These are phyloP conservation scores for Komagataella pseudopastoris DNA, from an alignment of 805 yeast genomes.

Conservation along the genomic window DNA sequence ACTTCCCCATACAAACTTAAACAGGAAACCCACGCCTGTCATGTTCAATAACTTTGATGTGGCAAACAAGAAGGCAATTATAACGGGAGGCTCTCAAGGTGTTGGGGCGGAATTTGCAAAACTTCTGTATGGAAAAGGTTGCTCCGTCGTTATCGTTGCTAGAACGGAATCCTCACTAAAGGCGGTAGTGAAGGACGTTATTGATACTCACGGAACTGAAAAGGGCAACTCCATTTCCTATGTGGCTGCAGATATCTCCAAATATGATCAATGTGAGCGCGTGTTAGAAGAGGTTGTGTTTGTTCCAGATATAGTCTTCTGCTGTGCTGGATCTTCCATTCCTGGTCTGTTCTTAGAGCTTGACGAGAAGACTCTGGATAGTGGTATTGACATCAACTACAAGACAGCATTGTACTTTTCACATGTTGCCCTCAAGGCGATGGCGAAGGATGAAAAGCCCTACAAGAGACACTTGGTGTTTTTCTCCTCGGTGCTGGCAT, in stretches of 20 bases:
- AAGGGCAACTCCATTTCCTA: conserved; percentile 23
- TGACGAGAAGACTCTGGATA: conserved; percentile 38
- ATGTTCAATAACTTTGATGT: conserved; percentile 12
- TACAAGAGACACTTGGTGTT: conserved; percentile 37
- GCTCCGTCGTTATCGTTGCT: conserved; percentile 64
- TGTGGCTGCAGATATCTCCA: conserved; percentile 52
- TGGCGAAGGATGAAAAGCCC: conserved; percentile 7
- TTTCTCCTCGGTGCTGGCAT: conserved; percentile 68
- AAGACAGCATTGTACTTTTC: conserved; percentile 56
- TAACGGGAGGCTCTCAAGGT: conserved; percentile 96
- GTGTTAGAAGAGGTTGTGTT: conserved; percentile 24
- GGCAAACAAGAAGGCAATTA: conserved; percentile 43
- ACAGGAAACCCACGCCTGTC: not conserved
- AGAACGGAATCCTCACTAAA: conserved; percentile 52
- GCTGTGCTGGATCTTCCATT: conserved; percentile 80
- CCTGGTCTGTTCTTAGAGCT: conserved; percentile 71
- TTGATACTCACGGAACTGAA: conserved; percentile 13
- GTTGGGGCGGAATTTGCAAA: conserved; percentile 71
- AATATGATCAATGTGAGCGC: conserved; percentile 32
- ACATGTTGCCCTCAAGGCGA: conserved; percentile 44
- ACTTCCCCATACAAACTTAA: not conserved
- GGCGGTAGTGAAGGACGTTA: conserved; percentile 31
- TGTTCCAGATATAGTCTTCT: conserved; percentile 59
- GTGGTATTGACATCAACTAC: conserved; percentile 61
- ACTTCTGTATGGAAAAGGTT: conserved; percentile 28